phyloP scores from a whole-genome alignment of 2,329 filamentous ascomycete species.

The Tricladium varicosporioides region DNA sequence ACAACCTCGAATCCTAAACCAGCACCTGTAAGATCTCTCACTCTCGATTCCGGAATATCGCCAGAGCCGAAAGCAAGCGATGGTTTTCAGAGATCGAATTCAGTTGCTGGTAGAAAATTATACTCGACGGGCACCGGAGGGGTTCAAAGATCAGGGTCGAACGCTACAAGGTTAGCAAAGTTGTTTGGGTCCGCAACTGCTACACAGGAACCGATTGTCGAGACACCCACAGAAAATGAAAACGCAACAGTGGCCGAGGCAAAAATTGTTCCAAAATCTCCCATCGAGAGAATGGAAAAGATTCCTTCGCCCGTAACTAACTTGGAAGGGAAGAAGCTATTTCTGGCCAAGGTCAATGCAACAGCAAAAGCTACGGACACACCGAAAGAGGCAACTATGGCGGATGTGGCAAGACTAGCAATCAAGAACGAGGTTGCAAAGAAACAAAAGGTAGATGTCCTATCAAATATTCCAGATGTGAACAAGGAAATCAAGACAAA shows the following conservation, averaged over 20 bases:
- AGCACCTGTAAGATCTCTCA: not conserved
- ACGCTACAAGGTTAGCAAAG: not conserved
- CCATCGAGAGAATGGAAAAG: too few species aligned
- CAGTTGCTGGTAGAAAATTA: not conserved
- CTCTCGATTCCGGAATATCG: not conserved
- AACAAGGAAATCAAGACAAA: not conserved
- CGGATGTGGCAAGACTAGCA: too few species aligned
- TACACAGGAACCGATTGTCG: not conserved
- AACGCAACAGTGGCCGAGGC: not conserved
- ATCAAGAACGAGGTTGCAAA: not conserved
- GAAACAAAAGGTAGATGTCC: not conserved
- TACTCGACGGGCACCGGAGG: not conserved
- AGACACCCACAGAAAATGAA: not conserved
- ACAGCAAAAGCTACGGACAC: not conserved
- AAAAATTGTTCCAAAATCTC: not conserved
- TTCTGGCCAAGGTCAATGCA: not conserved
- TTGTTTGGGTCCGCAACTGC: not conserved
- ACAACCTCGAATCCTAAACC: not conserved
- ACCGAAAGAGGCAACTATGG: not conserved
- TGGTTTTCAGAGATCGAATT: not conserved
- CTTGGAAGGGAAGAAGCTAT: too few species aligned
- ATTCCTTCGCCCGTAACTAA: too few species aligned
- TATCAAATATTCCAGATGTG: not conserved
- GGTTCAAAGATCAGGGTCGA: not conserved
- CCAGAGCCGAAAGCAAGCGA: not conserved